Conservation (phyloP, 2,329 filamentous ascomycete genomes). For the Talaromyces sp. region DNA sequence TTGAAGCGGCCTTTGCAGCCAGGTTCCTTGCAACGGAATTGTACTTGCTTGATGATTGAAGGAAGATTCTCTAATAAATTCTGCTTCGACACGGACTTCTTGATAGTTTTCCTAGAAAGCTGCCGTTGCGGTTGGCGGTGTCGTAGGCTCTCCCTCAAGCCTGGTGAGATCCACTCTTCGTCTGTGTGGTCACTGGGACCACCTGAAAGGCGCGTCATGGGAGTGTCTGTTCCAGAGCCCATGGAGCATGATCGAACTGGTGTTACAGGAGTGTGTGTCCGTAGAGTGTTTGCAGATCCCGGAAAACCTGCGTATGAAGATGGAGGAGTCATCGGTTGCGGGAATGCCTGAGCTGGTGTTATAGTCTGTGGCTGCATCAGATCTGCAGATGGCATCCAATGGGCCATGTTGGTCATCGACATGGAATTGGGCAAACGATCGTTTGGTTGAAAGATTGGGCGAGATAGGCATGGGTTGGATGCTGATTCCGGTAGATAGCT, state of each 20-base stretch:
- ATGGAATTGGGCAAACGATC: slow-evolving; percentile 32
- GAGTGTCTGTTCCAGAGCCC: slow-evolving; percentile 32
- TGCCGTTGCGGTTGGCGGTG: slow-evolving; percentile 27
- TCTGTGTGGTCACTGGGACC: slow-evolving; percentile 29
- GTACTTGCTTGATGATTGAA: slow-evolving; percentile 37
- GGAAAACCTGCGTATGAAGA: slow-evolving; percentile 36
- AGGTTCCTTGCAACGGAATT: slow-evolving; percentile 39
- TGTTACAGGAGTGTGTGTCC: slow-evolving; percentile 34
- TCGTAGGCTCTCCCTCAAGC: slow-evolving; percentile 27
- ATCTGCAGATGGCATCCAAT: slow-evolving; percentile 32
- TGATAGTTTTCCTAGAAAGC: slow-evolving; percentile 27
- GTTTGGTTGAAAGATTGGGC: slow-evolving; percentile 35
- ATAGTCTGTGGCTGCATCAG: slow-evolving; percentile 34
- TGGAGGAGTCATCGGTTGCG: slow-evolving; percentile 32
- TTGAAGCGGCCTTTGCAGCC: slow-evolving; percentile 45
- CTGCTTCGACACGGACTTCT: slow-evolving; percentile 31
- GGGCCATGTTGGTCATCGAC: slow-evolving; percentile 35
- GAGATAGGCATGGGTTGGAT: slow-evolving; percentile 36
- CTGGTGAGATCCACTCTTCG: slow-evolving; percentile 33
- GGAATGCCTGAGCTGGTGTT: slow-evolving; percentile 31
- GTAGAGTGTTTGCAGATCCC: slow-evolving; percentile 29
- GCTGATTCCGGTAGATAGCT: slow-evolving; percentile 35
- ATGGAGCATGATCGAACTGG: slow-evolving; percentile 33
- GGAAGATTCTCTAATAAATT: slow-evolving; percentile 35
- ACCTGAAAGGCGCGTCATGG: slow-evolving; percentile 32